Percentiles rank a stretch among this genome's conserved stretches.
These are phyloP conservation scores for Verbascum thapsus DNA, from an alignment of 257 asterid species.

Conservation along the genomic window DNA sequence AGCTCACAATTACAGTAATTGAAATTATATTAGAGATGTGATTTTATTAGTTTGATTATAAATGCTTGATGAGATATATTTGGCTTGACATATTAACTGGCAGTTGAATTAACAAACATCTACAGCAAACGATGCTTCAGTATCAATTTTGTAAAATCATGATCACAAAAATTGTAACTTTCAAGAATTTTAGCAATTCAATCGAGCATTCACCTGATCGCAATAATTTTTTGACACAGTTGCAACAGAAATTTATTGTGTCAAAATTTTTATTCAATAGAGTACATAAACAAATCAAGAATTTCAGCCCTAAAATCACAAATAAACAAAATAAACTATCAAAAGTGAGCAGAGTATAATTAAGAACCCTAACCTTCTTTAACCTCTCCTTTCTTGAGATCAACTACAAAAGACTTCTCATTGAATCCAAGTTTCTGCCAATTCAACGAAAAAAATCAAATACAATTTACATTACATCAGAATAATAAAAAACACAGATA, in stretches of 20 bases:
- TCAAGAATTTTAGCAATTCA: not conserved
- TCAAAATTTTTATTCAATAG: constrained; percentile 26
- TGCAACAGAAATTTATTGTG: constrained; percentile 14
- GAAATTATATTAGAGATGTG: not conserved
- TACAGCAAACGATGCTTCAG: not conserved
- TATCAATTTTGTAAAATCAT: not conserved
- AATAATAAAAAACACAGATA: not conserved
- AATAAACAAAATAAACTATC: not conserved
- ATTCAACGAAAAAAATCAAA: not conserved
- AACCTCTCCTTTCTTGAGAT: constrained; percentile 92
- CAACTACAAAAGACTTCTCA: constrained; percentile 79
- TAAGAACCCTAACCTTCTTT: constrained; percentile 66
- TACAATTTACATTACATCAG: not conserved
- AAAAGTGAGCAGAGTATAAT: constrained; percentile 1
- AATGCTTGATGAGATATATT: constrained; percentile 5
- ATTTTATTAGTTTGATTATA: not conserved
- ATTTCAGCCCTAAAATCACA: not conserved
- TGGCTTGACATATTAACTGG: not conserved
- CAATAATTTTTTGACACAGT: not conserved
- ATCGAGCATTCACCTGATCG: not conserved
- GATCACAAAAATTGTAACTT: not conserved
- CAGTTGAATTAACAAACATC: constrained; percentile 2
- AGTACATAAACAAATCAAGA: constrained; percentile 22
- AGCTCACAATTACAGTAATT: no score
- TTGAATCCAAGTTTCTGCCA: constrained; percentile 75